Evolutionary conservation across 1,284 basidiomycete genomes (phyloP), one percentile per base, ranked within the genome.

Genomic region (Chalciporus sp.): DNA sequence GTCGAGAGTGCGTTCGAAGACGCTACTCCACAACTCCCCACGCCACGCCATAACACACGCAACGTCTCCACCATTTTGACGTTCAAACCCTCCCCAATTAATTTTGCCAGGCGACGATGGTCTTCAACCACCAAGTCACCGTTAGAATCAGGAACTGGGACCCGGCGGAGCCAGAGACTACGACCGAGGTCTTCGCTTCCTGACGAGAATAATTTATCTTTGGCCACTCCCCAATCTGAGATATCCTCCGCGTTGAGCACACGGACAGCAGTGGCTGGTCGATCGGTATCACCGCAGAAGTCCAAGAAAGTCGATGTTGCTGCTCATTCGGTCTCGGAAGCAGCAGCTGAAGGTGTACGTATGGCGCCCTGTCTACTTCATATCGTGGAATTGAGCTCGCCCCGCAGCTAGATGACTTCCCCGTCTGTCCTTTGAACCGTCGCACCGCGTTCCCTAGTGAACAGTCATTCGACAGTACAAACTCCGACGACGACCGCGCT

Each of bases 51-150:
- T 56, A 48, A 51, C 45, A 44, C 48, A 39, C 53, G 60, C 31
- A 52, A 46, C 48, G n/a, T 65, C 33, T 59, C 68, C 49, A 61
- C 64, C 42, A 68, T 68, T 55, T 68, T 72, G 59, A 67, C 75
- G 28, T 75, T 76, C 65, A 79, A 76, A 56, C 82, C 82, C 20
- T 77, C 78, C 42, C 81, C 82, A 14, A 72, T 78, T 70, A 80
- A 78, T 62, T 76, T 81, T 58, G 80, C 82, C 11, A 75, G 73
- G 55, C 76, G 78, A 49, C 76, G 81, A 42, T 83, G 81, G 81
- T 77, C 75, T 52, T 73, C 76, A 49, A 55, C 61, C 28, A 47
- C 60, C 56, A 66, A 65, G 54, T 68, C 71, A 47, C 63, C 71
- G 49, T 57, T 65, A 55, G 66, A 72, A 51, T 58, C 61, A 59